Base-by-base conservation (phyloP, 2,329 filamentous ascomycete species). In the Fusarium sarcochroum region DNA sequence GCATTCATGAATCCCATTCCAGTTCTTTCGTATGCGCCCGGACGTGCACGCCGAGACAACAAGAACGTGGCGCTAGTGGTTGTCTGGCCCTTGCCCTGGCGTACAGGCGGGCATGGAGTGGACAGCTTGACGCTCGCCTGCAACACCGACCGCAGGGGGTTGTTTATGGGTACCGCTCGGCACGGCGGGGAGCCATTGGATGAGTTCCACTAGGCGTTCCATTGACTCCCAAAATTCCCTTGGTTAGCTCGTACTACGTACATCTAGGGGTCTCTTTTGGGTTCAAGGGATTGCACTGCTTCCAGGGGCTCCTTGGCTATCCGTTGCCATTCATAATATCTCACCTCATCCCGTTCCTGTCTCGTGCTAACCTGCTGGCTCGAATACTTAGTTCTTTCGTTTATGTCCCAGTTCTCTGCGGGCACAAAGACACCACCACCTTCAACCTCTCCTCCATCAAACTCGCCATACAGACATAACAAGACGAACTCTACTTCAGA, bases 401-500 rank as follows among this genome's bases (percentile, higher is more conserved):
- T 97, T 81, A 95, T 97, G 87, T 93, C 92, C 79, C 89, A 90
- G 81, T 90, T 92, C 84, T 91, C 91, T 70, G 83, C 82, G 69
- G 79, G 81, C 62, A 79, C 82, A 73, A 83, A 82, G 66, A 79
- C 80, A 69, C 80, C 83, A 38, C 81, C 83, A 23, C 80, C 82
- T 56, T 77, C 82, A 58, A 80, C 81, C 37, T 83, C 83, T 45
- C 82, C 83, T 60, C 78, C 81, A 23, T 73, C 72, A 51, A 78
- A 81, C 49, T 73, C 76, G 54, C 74, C 77, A 58, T 61, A 72
- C 67, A 64, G 76, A 48, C 70, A 76, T 65, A 69, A 73, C 69
- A 77, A 77, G 68, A 75, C 73, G 37, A 71, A 70, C 51, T 74
- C 75, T 61, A 52, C 60, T 37, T 69, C 62, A 50, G 76, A 80